phyloP scores from a whole-genome alignment of 2,329 filamentous ascomycete species.

The Neofusicoccum ribis region DNA sequence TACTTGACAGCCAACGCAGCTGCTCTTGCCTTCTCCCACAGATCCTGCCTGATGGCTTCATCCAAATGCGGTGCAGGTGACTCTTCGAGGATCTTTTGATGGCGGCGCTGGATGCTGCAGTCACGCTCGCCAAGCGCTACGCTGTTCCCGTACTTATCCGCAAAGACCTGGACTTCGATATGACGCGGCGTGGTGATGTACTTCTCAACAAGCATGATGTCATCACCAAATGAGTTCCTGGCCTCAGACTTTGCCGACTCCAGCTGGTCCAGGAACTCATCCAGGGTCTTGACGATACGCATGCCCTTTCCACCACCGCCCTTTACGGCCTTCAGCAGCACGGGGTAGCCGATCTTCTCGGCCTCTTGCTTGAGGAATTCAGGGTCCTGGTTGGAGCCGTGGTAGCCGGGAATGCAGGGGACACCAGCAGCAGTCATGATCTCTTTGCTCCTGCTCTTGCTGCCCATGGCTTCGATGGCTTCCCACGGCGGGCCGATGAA shows the following conservation, averaged over 20 bases:
- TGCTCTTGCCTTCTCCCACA: conserved; percentile 65
- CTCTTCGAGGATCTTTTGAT: conserved; percentile 68
- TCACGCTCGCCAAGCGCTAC: conserved; percentile 66
- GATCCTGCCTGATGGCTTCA: conserved; percentile 60
- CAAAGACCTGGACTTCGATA: conserved; percentile 68
- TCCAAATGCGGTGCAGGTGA: conserved; percentile 64
- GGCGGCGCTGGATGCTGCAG: conserved; percentile 65
- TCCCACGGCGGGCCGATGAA: conserved; percentile 88
- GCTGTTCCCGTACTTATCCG: conserved; percentile 64
- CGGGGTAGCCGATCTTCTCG: conserved; percentile 66
- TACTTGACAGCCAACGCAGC: conserved; percentile 65
- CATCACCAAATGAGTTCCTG: conserved; percentile 64
- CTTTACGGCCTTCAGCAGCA: conserved; percentile 66
- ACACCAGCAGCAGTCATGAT: conserved; percentile 97
- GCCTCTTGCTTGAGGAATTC: conserved; percentile 67
- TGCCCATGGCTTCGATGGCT: conserved; percentile 81
- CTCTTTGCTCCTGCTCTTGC: conserved; percentile 89
- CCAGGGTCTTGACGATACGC: conserved; percentile 60
- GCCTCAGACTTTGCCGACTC: conserved; percentile 66
- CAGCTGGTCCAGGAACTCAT: conserved; percentile 62
- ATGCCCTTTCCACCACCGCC: conserved; percentile 69
- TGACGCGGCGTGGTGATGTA: conserved; percentile 67
- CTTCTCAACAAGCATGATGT: conserved; percentile 67
- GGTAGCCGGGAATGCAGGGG: conserved; percentile 94
- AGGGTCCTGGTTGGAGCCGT: conserved; percentile 77